phyloP scores from a whole-genome alignment of 116 monocot genomes.

The Zostera marina region DNA sequence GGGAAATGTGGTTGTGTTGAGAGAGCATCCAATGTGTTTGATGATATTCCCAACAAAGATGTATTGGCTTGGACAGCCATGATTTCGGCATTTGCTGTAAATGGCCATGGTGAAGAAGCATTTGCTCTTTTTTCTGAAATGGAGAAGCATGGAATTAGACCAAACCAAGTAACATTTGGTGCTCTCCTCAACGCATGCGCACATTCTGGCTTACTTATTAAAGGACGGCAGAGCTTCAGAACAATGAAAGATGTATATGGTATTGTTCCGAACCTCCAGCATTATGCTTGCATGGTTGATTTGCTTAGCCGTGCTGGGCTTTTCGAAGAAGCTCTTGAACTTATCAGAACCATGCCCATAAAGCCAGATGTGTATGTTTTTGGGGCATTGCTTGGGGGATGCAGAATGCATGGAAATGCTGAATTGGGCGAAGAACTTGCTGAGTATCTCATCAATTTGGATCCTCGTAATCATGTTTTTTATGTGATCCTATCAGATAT shows the following conservation, averaged over 20 bases:
- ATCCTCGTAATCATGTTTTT: constrained; percentile 36
- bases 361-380: constrained; percentile 39
- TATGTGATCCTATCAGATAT: constrained; percentile 42
- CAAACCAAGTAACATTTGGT: constrained; percentile 44
- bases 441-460: constrained; percentile 19
- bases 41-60: constrained; percentile 27
- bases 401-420: constrained; percentile 43
- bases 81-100: constrained; percentile 29
- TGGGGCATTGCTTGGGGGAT: constrained; percentile 50
- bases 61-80: constrained; percentile 49
- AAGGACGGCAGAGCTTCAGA: constrained; percentile 30
- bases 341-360: constrained; percentile 49
- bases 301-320: constrained; percentile 37
- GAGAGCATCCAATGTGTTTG: constrained; percentile 26
- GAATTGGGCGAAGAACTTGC: constrained; percentile 32
- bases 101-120: constrained; percentile 33
- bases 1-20: constrained; percentile 45
- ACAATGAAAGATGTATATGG: constrained; percentile 24
- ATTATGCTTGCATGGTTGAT: constrained; percentile 57
- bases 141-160: constrained; percentile 19
- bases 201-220: constrained; percentile 28
- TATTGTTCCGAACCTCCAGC: constrained; percentile 30
- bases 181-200: constrained; percentile 38
- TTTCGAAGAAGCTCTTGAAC: constrained; percentile 25
- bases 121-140: constrained; percentile 24